Evolutionary conservation across 352 stramenopile species (phyloP), one percentile per base, ranked within the genome.

Genomic region (Plasmopara viticola): DNA sequence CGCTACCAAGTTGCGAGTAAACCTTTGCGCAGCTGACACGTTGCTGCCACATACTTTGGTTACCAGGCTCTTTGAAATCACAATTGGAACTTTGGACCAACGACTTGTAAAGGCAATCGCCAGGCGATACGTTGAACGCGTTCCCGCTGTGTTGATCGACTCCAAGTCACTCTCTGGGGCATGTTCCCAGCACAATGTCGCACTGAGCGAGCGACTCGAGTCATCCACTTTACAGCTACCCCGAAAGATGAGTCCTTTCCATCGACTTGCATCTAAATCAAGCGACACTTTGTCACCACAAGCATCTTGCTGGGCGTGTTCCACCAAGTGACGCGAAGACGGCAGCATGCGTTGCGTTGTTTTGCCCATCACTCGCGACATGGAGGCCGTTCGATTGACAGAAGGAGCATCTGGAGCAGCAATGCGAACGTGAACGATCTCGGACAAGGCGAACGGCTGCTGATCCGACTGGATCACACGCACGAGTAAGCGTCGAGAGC

Each of bases 381-480:
- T 65, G 4, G 55, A 71, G 0, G 63, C 55, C 30, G 58, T 66
- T 52, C 59, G 34, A 34, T 65, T 64, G 6, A 68, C 51, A 1
- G 63, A 68, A 41, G 56, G 59, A 44, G 55, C 54, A 44, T 64
- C 46, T 2, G 70, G 42, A 0, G 63, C 58, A 0, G 71, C 72
- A 8, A 92, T 70, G 25, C 55, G 61, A 14, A 87, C 76, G 5
- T 68, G 42, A 7, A 65, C 40, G 25, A 93, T 70, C 2, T 64
- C 46, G 0, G 52, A 39, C 4, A 93, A 60, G 0, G 64, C 63
- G 37, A 90, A 86, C 5, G 64, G 54, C 25, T 75, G 57, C 25
- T 78, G 70, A 49, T 93, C 82, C 0, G 78, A 82, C 47, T 93
- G 79, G 0, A 74, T 86, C 40, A 90, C 52, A 0, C 78, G 78